Percentiles rank a stretch among this genome's conserved stretches.
These are phyloP conservation scores for Coemansia sp. DNA, from an alignment of 192 early-diverging fungal species.

Conservation along the genomic window DNA sequence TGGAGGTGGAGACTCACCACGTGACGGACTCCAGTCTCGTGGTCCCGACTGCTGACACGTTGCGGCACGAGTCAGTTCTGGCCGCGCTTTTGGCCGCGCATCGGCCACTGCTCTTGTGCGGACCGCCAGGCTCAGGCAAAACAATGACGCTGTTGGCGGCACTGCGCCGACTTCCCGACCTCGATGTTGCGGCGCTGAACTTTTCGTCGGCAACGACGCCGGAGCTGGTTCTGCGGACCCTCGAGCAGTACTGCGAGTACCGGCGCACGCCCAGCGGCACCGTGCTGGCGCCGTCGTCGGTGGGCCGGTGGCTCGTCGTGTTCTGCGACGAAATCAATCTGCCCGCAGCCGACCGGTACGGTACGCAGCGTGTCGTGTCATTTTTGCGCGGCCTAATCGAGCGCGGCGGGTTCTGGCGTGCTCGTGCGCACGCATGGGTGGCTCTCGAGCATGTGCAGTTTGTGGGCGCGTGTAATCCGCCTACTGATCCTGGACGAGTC, in stretches of 20 bases:
- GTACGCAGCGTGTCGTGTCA: constrained; percentile 96
- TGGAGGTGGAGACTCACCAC: constrained; percentile 94
- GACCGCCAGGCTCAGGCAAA: constrained; percentile 98
- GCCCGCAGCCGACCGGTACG: constrained; percentile 93
- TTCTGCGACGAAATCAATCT: constrained; percentile 99
- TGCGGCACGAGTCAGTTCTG: constrained; percentile 94
- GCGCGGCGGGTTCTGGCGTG: constrained; percentile 95
- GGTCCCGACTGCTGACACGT: constrained; percentile 96
- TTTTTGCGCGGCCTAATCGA: constrained; percentile 95
- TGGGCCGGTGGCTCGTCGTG: constrained; percentile 94
- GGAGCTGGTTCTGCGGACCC: constrained; percentile 89
- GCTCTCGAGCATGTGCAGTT: constrained; percentile 95
- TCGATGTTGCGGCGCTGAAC: constrained; percentile 98
- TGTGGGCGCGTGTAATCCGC: constrained; percentile 99
- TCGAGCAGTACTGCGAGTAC: constrained; percentile 99
- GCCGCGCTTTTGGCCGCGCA: constrained; percentile 95
- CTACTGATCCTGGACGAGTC: constrained; percentile 98
- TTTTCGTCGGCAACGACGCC: constrained; percentile 98
- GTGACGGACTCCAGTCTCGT: constrained; percentile 91
- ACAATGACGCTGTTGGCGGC: constrained; percentile 99
- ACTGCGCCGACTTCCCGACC: constrained; percentile 86
- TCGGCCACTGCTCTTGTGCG: constrained; percentile 93
- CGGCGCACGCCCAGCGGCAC: constrained; percentile 90
- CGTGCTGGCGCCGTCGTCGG: constrained; percentile 74
- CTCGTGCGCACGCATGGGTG: constrained; percentile 87